Evolutionary conservation across 257 asterid genomes (phyloP).

Genomic region (Solanum verrucosum): DNA sequence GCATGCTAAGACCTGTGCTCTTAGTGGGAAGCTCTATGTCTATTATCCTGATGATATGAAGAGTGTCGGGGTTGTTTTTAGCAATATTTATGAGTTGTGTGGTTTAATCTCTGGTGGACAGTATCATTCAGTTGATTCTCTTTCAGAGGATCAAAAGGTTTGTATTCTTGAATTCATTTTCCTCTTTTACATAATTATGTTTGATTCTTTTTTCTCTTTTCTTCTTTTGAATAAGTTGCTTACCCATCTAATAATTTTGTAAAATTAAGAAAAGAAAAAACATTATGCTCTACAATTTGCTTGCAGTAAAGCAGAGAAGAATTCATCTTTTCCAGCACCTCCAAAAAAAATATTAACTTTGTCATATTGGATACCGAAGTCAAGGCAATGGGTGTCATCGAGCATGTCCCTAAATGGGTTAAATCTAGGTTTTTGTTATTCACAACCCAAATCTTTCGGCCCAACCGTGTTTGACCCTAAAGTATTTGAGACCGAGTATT

Average conservation of each 20-base stretch:
- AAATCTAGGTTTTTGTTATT: background rate
- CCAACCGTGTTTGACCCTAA: background rate
- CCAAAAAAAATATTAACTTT: background rate
- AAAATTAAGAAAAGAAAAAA: background rate
- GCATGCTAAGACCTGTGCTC: conserved; percentile 87
- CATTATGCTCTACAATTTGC: background rate
- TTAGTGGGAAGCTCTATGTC: conserved; percentile 76
- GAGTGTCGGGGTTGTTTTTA: conserved; percentile 73
- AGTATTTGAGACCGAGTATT: background rate
- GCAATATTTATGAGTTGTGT: conserved; percentile 64
- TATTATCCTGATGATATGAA: conserved; percentile 81
- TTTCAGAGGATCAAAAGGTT: conserved; percentile 81
- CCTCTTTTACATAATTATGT: background rate
- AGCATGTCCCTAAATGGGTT: background rate
- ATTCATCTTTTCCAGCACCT: background rate
- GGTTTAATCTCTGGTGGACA: conserved; percentile 78
- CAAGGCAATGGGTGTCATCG: background rate
- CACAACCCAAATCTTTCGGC: background rate
- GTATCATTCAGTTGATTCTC: conserved; percentile 65
- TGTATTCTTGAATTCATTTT: conserved; percentile 12
- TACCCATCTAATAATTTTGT: background rate
- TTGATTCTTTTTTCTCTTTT: background rate
- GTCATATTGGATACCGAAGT: background rate
- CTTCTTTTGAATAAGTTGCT: background rate
- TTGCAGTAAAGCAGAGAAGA: background rate